Base-by-base conservation (phyloP, 228 moss, liverwort and hornwort genomes). In the Sphagnum magellanicum region DNA sequence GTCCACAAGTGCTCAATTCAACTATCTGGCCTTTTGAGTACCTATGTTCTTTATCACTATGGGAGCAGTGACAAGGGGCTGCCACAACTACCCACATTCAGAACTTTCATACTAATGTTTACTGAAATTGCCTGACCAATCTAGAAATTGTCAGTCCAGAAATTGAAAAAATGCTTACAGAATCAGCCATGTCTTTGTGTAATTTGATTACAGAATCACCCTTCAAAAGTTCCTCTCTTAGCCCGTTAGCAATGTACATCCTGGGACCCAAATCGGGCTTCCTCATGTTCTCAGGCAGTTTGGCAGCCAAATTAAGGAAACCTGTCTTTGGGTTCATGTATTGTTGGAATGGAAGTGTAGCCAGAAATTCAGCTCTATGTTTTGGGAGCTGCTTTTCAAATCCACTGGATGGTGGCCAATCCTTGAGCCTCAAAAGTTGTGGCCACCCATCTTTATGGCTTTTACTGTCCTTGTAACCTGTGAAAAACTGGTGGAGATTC, bases 141-240 rank as follows among this genome's bases (percentile, higher is more conserved):
- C 32, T 32, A 32, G 32, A 32, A 32, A 32, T 32, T 32, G 32
- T 32, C 32, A 3, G 32, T 32, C 32, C 32, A 32, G 55, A 57
- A 8, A 57, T 8, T 57, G 55, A 57, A 57, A 57, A 69, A 60
- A 16, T 6, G 63, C 76, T 67, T 52, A 91, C 96, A 79, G 96
- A 92, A 78, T 96, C 96, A 49, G 93, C 92, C 93, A 96, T 96
- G 66, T 96, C 96, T 67, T 93, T 92, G 73, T 96, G 96, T 74
- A 96, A 79, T 78, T 96, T 96, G 5, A 93, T 96, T 32, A 96
- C 96, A 46, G 96, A 96, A 73, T 96, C 92, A 50, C 96, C 96
- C 83, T 87, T 84, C 6, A 91, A 91, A 52, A 96, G 84, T 74
- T 93, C 96, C 51, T 88, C 76, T 64, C 73, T 74, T 65, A 87